Conservation (phyloP, 176 grass and related monocot genomes). For the Sorghum bicolor region DNA sequence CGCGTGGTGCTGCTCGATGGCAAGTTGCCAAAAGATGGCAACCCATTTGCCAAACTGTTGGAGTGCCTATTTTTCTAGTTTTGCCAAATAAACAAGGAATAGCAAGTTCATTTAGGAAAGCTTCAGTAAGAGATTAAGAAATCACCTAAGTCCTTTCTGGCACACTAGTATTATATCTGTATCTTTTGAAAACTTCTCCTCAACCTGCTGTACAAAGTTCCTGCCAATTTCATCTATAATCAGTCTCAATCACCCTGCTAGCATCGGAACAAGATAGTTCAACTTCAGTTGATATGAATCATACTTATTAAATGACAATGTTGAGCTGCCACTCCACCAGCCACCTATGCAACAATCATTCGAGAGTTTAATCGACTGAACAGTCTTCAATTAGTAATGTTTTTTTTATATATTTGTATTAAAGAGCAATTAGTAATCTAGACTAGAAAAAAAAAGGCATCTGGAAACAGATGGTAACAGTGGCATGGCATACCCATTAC, state of each 20-base stretch:
- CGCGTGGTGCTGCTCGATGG: too few relatives aligned
- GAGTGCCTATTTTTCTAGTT: too few relatives aligned
- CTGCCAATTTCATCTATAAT: slow-evolving; percentile 45
- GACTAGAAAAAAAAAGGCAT: background rate
- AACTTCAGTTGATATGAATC: slow-evolving; percentile 24
- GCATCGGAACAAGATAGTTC: background rate
- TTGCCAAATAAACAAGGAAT: too few relatives aligned
- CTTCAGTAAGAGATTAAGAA: slow-evolving; percentile 10
- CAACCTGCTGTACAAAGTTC: slow-evolving; percentile 66
- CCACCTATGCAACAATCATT: slow-evolving; percentile 58
- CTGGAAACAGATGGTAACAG: slow-evolving; percentile 1
- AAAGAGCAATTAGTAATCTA: background rate
- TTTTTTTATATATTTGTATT: background rate
- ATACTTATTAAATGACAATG: slow-evolving; percentile 77
- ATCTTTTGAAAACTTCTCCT: slow-evolving; percentile 93
- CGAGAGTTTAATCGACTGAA: slow-evolving; percentile 7
- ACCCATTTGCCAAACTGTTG: too few relatives aligned
- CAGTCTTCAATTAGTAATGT: background rate
- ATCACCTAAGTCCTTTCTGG: slow-evolving; percentile 92
- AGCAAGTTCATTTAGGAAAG: too few relatives aligned
- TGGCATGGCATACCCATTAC: slow-evolving; percentile 68
- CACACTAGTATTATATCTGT: slow-evolving; percentile 80
- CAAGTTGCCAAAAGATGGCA: too few relatives aligned
- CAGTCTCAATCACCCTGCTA: slow-evolving; percentile 17
- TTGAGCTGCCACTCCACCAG: slow-evolving; percentile 98